Evolutionary conservation across 768 basidiomycete genomes (phyloP).

Genomic region (Heimioporus sp.): DNA sequence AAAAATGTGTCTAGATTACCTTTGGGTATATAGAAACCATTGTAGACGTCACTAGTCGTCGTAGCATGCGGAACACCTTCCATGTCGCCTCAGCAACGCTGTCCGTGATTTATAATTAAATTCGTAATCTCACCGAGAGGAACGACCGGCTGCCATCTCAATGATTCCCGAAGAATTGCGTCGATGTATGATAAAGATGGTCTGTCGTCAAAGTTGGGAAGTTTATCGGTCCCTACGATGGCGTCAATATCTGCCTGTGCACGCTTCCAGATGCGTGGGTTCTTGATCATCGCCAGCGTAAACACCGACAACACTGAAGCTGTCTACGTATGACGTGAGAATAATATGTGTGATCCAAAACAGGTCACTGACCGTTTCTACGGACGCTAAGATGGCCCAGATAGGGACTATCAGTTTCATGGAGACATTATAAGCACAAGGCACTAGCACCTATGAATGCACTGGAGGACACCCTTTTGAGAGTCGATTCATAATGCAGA

Average conservation of each 20-base stretch:
- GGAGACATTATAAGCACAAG: too few relatives aligned
- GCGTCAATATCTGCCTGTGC: neutral
- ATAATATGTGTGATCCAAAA: neutral
- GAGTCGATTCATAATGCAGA: neutral
- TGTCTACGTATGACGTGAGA: neutral
- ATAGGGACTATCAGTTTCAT: neutral
- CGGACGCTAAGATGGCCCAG: neutral
- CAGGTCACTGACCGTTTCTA: neutral
- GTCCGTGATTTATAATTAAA: neutral
- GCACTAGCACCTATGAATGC: neutral
- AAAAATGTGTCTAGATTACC: neutral
- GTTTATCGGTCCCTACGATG: neutral
- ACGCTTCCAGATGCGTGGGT: neutral
- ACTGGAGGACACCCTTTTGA: neutral
- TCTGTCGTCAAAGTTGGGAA: neutral
- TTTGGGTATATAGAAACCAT: neutral
- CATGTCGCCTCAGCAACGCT: neutral
- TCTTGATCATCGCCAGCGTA: neutral
- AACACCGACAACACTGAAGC: too few relatives aligned
- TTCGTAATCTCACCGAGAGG: neutral
- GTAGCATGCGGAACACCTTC: neutral
- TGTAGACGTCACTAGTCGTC: neutral
- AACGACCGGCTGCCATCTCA: neutral
- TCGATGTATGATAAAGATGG: neutral
- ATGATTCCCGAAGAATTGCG: neutral